Evolutionary conservation across 139 green algal species (phyloP).

Genomic region (Picochlorum sp.): DNA sequence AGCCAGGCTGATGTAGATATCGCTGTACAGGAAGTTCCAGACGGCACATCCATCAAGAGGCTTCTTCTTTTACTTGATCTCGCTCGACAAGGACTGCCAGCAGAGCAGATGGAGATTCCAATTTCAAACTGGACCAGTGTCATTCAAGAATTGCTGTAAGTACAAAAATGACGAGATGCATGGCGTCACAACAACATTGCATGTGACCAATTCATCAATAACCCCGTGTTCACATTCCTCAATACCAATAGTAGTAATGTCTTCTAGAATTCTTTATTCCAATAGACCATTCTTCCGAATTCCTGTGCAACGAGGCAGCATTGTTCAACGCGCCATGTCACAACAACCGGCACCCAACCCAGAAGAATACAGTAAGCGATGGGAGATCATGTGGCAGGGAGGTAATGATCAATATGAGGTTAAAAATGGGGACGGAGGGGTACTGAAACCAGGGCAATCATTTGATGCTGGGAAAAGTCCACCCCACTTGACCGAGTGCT

Average conservation of each 20-base stretch:
- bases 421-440: neutral
- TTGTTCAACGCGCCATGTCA: too few relatives aligned
- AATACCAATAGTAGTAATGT: too few relatives aligned
- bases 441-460: constrained; percentile 3
- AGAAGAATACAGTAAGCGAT: constrained; percentile 10
- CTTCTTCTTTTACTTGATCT: constrained; percentile 94
- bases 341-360: too few relatives aligned
- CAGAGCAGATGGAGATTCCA: constrained; percentile 7
- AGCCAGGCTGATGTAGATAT: constrained; percentile 21
- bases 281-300: too few relatives aligned
- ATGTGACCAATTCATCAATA: too few relatives aligned
- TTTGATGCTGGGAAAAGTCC: constrained; percentile 5
- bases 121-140: constrained; percentile 22
- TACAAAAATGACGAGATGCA: neutral
- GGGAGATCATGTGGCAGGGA: constrained; percentile 8
- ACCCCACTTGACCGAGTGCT: neutral
- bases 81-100: constrained; percentile 54
- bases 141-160: constrained; percentile 15
- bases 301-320: too few relatives aligned
- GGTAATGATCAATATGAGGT: neutral
- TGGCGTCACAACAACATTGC: neutral
- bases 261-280: too few relatives aligned
- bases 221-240: too few relatives aligned
- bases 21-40: constrained; percentile 26
- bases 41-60: constrained; percentile 85